Percentiles rank a stretch among this genome's conserved stretches.
Conservation (phyloP, 2,329 filamentous ascomycete species). For the Endothia cerciana region DNA sequence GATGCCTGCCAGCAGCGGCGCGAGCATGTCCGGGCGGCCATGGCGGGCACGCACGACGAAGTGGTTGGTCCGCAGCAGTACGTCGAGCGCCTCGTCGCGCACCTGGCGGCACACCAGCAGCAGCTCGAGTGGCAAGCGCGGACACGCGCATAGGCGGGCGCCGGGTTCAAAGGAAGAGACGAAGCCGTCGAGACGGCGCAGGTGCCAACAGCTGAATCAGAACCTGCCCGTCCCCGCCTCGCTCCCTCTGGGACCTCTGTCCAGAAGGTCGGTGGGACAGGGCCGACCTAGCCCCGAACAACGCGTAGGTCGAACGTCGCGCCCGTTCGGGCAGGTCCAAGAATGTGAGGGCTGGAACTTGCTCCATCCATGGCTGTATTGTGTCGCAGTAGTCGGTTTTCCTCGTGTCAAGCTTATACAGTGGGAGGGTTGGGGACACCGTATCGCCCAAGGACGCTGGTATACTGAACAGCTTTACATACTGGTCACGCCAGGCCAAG, state of each 20-base stretch:
- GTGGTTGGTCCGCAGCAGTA: slow-evolving; percentile 1
- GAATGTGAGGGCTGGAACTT: neutral
- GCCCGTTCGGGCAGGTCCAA: neutral
- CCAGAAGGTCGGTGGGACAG: neutral
- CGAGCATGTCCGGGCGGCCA: slow-evolving; percentile 5
- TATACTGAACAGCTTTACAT: too few relatives aligned
- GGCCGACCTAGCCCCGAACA: neutral
- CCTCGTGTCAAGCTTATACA: too few relatives aligned
- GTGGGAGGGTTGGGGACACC: too few relatives aligned
- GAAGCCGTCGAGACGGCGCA: neutral
- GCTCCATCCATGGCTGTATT: neutral
- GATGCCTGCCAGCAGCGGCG: neutral
- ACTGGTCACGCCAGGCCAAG: too few relatives aligned
- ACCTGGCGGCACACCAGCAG: slow-evolving; percentile 8
- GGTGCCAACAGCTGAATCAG: neutral
- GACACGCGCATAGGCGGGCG: neutral
- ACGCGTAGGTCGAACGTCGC: neutral
- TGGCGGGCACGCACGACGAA: slow-evolving; percentile 2
- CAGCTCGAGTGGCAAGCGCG: neutral
- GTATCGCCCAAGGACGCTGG: too few relatives aligned
- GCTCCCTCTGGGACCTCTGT: neutral
- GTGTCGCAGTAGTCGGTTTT: neutral
- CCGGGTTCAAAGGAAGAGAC: too few relatives aligned
- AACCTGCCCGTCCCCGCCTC: neutral
- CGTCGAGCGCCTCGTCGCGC: slow-evolving; percentile 9